Evolutionary conservation across 371 early-diverging fungal genomes (phyloP).

Genomic region (Gilbertella persicaria): DNA sequence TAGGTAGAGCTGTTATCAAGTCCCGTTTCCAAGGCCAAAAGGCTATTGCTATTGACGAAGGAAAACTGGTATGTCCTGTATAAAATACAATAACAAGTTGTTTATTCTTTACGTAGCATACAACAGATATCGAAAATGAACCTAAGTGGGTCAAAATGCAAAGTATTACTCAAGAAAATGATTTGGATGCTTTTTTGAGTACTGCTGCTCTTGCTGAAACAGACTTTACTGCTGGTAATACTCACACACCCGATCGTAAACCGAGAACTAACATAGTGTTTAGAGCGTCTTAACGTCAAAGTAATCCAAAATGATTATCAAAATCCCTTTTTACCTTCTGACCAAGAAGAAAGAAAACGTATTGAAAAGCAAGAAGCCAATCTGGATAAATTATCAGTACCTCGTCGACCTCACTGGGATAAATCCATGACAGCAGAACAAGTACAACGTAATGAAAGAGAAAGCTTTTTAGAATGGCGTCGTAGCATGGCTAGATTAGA

Average conservation of each 20-base stretch:
- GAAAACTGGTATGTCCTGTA: slow-evolving; percentile 53
- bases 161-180: slow-evolving; percentile 95
- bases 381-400: slow-evolving; percentile 74
- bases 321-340: slow-evolving; percentile 82
- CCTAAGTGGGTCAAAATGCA: slow-evolving; percentile 87
- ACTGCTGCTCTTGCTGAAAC: slow-evolving; percentile 96
- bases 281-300: slow-evolving; percentile 85
- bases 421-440: slow-evolving; percentile 79
- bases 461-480: slow-evolving; percentile 92
- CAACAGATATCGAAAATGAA: slow-evolving; percentile 84
- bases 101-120: slow-evolving; percentile 62
- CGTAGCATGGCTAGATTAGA: slow-evolving; percentile 85
- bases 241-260: neutral
- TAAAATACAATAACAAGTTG: neutral
- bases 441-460: slow-evolving; percentile 81
- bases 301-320: slow-evolving; percentile 76
- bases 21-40: slow-evolving; percentile 87
- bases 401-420: slow-evolving; percentile 92
- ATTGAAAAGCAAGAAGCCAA: slow-evolving; percentile 78
- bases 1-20: slow-evolving; percentile 92
- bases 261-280: neutral
- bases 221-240: slow-evolving; percentile 90
- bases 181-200: slow-evolving; percentile 93
- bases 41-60: slow-evolving; percentile 69
- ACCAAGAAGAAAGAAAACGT: slow-evolving; percentile 72